Conservation (phyloP, 371 early-diverging fungal species). For the Dentiscutata heterogama region DNA sequence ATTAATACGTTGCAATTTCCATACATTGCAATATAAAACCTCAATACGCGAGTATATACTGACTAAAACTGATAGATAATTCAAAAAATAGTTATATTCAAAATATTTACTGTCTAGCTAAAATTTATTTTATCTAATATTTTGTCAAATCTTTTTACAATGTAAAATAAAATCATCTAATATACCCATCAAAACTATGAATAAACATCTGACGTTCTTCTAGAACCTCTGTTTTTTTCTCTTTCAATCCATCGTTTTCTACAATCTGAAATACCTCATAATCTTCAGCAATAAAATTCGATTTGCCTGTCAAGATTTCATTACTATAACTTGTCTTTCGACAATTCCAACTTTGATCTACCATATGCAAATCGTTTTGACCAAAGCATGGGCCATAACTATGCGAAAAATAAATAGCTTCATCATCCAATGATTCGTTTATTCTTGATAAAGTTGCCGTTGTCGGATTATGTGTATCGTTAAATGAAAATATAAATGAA, state of each 20-base stretch:
- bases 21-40: too few relatives aligned
- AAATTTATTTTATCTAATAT: too few relatives aligned
- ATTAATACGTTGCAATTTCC: too few relatives aligned
- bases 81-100: too few relatives aligned
- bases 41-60: too few relatives aligned
- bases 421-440: neutral
- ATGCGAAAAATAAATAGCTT: conserved; percentile 3
- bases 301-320: neutral
- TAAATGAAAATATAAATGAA: neutral
- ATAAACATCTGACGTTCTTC: too few relatives aligned
- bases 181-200: too few relatives aligned
- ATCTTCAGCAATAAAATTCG: neutral
- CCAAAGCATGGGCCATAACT: conserved; percentile 2
- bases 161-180: too few relatives aligned
- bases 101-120: too few relatives aligned
- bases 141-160: neutral
- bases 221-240: too few relatives aligned
- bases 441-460: neutral
- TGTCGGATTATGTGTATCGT: neutral
- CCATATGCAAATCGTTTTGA: conserved; percentile 2
- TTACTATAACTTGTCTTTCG: neutral
- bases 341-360: neutral
- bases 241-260: too few relatives aligned
- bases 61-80: too few relatives aligned
- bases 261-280: conserved; percentile 21